Evolutionary conservation across 2,329 filamentous ascomycete genomes (phyloP).

Genomic region (Chalaropsis ovoidea): DNA sequence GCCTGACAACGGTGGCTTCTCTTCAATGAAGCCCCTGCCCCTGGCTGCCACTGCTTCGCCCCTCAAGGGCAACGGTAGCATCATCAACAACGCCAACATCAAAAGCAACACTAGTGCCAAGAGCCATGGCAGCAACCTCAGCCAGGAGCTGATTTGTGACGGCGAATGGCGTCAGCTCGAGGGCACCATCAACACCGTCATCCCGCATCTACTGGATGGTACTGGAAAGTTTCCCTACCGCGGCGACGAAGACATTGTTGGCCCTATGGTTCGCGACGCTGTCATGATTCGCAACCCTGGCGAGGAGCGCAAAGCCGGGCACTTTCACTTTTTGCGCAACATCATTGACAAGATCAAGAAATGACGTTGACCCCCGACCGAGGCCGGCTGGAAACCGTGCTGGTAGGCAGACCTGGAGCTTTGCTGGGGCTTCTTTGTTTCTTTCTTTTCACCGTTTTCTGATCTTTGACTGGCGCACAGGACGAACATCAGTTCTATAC

Average conservation of each 20-base stretch:
- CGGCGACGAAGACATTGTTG: constrained; percentile 86
- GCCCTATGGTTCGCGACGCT: constrained; percentile 65
- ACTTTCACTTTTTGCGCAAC: constrained; percentile 41
- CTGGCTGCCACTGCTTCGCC: constrained; percentile 7
- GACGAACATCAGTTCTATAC: not conserved
- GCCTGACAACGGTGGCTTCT: constrained; percentile 36
- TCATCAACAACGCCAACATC: not conserved
- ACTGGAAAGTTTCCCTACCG: constrained; percentile 79
- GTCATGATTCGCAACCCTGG: constrained; percentile 41
- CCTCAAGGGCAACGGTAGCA: not conserved
- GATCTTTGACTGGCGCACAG: not conserved
- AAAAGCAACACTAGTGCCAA: constrained; percentile 25
- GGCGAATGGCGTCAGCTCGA: constrained; percentile 40
- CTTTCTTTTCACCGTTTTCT: not conserved
- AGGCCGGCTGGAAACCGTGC: not conserved
- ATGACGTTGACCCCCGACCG: not conserved
- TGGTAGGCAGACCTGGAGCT: not conserved
- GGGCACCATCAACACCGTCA: constrained; percentile 50
- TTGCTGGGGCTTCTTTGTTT: no score
- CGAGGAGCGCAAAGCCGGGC: constrained; percentile 35
- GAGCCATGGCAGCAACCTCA: not conserved
- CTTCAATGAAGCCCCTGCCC: constrained; percentile 29
- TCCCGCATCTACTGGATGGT: constrained; percentile 59
- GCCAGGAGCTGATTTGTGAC: constrained; percentile 35
- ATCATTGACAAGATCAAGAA: constrained; percentile 39